Evolutionary conservation across 768 basidiomycete genomes (phyloP), one percentile per base, ranked within the genome.

Genomic region (Amanita jacksonii): DNA sequence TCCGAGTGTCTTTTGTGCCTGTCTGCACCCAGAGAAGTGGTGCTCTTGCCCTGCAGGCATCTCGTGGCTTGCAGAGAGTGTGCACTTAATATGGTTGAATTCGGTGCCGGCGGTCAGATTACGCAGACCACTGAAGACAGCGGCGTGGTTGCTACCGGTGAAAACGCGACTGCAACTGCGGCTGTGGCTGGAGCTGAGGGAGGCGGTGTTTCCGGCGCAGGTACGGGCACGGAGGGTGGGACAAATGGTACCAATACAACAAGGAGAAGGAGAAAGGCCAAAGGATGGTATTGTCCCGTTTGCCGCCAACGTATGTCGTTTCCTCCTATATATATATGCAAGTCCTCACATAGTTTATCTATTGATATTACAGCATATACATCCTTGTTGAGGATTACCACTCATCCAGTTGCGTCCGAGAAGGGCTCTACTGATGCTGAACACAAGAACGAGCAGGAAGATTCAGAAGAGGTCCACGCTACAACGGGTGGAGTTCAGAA

Each of bases 211-310:
- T 52, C 56, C 8, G 2, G 53, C 27, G 27, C 49, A 43, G 33
- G 52, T n/a, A 34, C 9, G 18, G 44, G 43, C n/a, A 52, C 23
- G 7, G 57, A 56, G 3, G 58, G 55, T 4, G 52, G 54, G 10
- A 59, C 63, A 8, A 54, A 57, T n/a, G 54, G 57, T 4, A 56
- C 58, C 20, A 23, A 57, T 3, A 43, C 65, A 8, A 51, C 63
- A 4, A 72, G 89, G 49, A 70, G 91, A 57, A 93, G 91, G 70
- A 73, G 90, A 52, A 93, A 89, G 66, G 85, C 89, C 0, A 97
- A 97, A 63, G 92, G 92, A 4, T 97, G 92, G 92, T 89, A 85
- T 73, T 97, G 92, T 59, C 92, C 92, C 22, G 88, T 97, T 38
- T 94, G 92, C 61, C 76, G 92, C 52, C 91, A 92, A 72, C 90